Evolutionary conservation across 108 stramenopile genomes (phyloP).

Genomic region (Seminavis robusta): DNA sequence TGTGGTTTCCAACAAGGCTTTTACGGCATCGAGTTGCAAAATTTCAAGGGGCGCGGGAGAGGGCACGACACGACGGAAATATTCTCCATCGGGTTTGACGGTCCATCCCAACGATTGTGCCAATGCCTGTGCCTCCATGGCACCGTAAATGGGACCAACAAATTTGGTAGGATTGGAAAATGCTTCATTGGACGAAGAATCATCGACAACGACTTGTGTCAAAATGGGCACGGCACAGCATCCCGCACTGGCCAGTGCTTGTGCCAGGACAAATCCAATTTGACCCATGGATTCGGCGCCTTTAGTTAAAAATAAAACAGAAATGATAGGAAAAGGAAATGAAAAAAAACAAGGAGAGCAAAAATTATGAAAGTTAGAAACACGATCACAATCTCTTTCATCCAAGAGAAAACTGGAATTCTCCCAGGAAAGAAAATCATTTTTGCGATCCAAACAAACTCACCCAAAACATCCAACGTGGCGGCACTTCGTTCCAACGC

Average conservation of each 20-base stretch:
- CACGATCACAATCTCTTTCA: no score
- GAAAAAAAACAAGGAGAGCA: no score
- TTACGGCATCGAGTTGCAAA: conserved; percentile 75
- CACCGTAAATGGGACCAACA: conserved; percentile 83
- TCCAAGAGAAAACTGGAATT: no score
- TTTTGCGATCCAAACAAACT: no score
- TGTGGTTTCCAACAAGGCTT: conserved; percentile 44
- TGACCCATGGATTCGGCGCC: conserved; percentile 85
- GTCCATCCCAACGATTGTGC: conserved; percentile 69
- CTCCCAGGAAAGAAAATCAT: no score
- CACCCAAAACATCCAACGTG: conserved; percentile 21
- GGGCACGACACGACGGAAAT: conserved; percentile 79
- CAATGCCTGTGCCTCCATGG: conserved; percentile 76
- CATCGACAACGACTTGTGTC: conserved; percentile 76
- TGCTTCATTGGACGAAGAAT: conserved; percentile 56
- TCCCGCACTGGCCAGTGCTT: conserved; percentile 58
- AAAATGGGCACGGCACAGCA: conserved; percentile 56
- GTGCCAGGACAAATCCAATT: conserved; percentile 78
- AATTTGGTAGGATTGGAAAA: conserved; percentile 75
- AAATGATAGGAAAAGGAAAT: no score
- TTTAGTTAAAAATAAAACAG: no score
- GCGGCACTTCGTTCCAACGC: conserved; percentile 74
- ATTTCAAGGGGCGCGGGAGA: conserved; percentile 76
- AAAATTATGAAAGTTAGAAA: no score
- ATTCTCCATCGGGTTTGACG: conserved; percentile 82